Percentiles rank a stretch among this genome's conserved stretches.
These are phyloP conservation scores for Apiospora phragmitis DNA, from an alignment of 2,329 filamentous ascomycete species.

Conservation along the genomic window DNA sequence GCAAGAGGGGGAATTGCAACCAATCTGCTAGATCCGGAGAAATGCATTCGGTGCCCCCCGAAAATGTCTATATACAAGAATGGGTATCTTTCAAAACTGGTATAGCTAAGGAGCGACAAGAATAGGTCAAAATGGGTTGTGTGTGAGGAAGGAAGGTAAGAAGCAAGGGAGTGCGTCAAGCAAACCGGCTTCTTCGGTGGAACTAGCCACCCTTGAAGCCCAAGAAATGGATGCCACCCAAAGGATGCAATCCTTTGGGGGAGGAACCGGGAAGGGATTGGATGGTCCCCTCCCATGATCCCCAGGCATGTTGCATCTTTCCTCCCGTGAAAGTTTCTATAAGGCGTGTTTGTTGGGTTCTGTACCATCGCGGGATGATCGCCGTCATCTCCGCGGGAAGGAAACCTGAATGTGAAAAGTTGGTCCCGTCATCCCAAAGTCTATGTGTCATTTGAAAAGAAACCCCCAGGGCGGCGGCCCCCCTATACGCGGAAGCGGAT, in stretches of 20 bases:
- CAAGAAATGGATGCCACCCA: neutral
- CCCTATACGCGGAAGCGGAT: neutral
- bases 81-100: neutral
- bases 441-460: neutral
- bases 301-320: neutral
- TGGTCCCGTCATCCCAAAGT: neutral
- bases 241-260: neutral
- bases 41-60: neutral
- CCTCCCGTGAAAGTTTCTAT: neutral
- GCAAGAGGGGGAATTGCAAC: neutral
- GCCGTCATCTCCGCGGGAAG: neutral
- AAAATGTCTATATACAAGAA: constrained; percentile 12
- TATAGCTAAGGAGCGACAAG: constrained; percentile 1
- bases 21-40: neutral
- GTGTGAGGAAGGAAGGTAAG: neutral
- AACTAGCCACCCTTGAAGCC: constrained; percentile 1
- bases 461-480: neutral
- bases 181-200: constrained; percentile 1
- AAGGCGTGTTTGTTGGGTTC: neutral
- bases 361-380: neutral
- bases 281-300: no score
- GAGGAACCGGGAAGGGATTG: neutral
- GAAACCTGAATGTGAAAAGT: neutral
- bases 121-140: neutral
- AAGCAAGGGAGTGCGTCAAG: constrained; percentile 4